A percentile compares a stretch with the other conserved stretches of the same genome.
Conservation (phyloP, 345 rosid species). For the Bretschneidera sinensis region DNA sequence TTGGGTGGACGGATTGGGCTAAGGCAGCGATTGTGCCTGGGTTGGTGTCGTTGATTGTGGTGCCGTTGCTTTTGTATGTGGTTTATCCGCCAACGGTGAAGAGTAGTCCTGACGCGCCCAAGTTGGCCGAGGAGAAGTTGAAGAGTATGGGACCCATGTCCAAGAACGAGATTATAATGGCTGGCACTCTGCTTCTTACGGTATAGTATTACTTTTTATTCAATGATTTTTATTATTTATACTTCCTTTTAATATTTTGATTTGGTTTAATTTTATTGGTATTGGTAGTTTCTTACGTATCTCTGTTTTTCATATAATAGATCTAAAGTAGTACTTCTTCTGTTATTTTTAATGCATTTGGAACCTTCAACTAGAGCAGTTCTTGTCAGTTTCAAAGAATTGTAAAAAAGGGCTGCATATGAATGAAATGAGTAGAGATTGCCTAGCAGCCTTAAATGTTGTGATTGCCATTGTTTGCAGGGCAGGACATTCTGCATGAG, state of each 20-base stretch:
- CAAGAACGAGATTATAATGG: conserved; percentile 84
- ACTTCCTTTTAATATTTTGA: not conserved
- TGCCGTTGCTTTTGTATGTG: conserved; percentile 74
- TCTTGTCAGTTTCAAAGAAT: not conserved
- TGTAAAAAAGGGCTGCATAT: no score
- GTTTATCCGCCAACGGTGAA: conserved; percentile 90
- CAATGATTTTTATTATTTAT: not conserved
- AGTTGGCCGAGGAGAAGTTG: conserved; percentile 74
- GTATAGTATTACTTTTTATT: conserved; percentile 33
- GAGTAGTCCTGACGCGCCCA: conserved; percentile 96
- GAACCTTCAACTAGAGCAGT: not conserved
- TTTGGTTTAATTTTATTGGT: not conserved
- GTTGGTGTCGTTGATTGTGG: conserved; percentile 73
- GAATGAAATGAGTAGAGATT: no score
- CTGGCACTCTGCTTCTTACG: conserved; percentile 84
- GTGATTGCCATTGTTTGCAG: no score
- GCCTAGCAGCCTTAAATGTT: no score
- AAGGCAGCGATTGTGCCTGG: conserved; percentile 96
- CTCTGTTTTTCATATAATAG: not conserved
- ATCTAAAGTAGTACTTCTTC: no score
- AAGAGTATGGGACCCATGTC: conserved; percentile 99
- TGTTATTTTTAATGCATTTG: no score
- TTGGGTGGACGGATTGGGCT: conserved; percentile 99
- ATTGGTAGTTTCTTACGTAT: not conserved
- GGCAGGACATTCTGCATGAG: no score